Evolutionary conservation across 129 eudicot genomes (phyloP), one percentile per base, ranked within the genome.

Genomic region (Flaveria linearis): DNA sequence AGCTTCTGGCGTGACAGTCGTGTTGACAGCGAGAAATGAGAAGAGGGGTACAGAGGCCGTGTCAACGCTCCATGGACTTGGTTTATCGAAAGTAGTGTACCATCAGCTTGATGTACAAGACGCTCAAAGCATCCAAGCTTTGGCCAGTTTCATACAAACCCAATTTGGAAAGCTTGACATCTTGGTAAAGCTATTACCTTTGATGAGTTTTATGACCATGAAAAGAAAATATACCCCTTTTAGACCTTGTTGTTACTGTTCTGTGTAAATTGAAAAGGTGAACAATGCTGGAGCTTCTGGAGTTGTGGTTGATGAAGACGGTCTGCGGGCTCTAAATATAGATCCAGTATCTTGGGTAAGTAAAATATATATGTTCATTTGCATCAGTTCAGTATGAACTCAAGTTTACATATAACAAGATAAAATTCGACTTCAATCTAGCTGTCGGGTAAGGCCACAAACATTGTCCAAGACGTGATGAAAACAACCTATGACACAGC

Each of bases 231-330:
- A 16, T 5, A 3, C 26, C 30, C 52, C 14, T 65, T n/a, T 65
- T 26, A 13, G 2, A 30, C 18, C 71, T 30, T 61, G 28, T 18
- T 0, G 20, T 52, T 53, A 5, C 53, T 33, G 26, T 65, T 72
- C 50, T 64, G 1, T 22, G n/a, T 11, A 66, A 50, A 53, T 58
- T 55, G 23, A 36, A 47, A 82, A 92, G 97, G 96, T 92, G 70
- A 92, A 92, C 81, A 92, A 92, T 84, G 96, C 94, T 22, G 98
- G 96, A 41, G 86, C 88, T 71, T 76, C 93, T 70, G 98, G 96
- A 53, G 91, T 89, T 18, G 66, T 81, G 51, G 91, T 88, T 71
- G 96, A 92, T 85, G 90, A 84, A 86, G 93, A 86, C 65, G 89
- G 85, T 13, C 79, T 92, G 79, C 78, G 87, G 79, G 90, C 93